Conservation (phyloP, 768 basidiomycete genomes). For the Naganishia onofrii region DNA sequence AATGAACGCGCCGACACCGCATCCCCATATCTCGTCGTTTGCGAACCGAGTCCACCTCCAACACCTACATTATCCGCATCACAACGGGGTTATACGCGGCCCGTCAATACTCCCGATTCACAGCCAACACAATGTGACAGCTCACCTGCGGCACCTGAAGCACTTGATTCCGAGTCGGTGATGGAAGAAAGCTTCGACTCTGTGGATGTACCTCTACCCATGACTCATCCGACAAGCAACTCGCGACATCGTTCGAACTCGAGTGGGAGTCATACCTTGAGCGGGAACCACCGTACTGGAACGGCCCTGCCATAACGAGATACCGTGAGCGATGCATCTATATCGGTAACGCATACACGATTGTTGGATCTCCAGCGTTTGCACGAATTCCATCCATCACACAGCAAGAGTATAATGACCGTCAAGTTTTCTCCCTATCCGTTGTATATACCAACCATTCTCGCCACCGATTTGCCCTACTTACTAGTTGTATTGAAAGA, state of each 20-base stretch:
- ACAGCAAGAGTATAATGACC: not conserved
- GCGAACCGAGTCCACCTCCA: not conserved
- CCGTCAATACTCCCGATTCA: not conserved
- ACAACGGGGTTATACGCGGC: too few relatives aligned
- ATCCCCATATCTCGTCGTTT: not conserved
- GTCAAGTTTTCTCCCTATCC: not conserved
- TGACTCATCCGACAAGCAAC: not conserved
- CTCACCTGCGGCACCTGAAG: not conserved
- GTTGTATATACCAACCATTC: not conserved
- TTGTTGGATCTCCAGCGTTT: not conserved
- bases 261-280: not conserved
- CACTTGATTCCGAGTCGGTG: not conserved
- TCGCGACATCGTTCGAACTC: slow-evolving; percentile 7
- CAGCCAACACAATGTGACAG: not conserved
- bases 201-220: not conserved
- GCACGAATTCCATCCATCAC: not conserved
- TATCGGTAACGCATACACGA: not conserved
- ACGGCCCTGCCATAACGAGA: not conserved
- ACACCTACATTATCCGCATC: slow-evolving; percentile 2
- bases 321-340: not conserved
- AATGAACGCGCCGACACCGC: not conserved
- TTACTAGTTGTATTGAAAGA: not conserved
- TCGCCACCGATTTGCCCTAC: not conserved
- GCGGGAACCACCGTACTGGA: not conserved
- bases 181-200: not conserved